A percentile compares a stretch with the other conserved stretches of the same genome.
Evolutionary conservation across 2,329 filamentous ascomycete species (phyloP).

Genomic region (Arthroderma sp.): DNA sequence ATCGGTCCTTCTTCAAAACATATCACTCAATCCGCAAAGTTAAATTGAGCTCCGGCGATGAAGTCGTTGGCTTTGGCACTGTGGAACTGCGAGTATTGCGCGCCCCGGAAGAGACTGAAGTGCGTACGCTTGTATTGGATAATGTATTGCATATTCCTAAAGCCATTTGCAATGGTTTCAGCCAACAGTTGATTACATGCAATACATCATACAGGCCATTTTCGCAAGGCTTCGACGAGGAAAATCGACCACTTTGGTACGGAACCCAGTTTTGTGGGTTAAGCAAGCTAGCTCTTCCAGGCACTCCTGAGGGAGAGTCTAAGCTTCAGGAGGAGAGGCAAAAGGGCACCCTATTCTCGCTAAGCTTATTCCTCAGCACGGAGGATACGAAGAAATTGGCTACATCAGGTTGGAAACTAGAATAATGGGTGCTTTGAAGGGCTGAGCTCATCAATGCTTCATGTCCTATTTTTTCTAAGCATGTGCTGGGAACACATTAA

Average conservation of each 20-base stretch:
- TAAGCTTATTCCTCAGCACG: not conserved
- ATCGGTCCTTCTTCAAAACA: constrained; percentile 18
- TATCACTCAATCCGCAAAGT: constrained; percentile 11
- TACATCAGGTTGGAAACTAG: too few relatives aligned
- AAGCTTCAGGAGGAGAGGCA: not conserved
- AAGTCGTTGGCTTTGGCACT: constrained; percentile 20
- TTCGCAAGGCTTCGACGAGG: not conserved
- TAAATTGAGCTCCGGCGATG: not conserved
- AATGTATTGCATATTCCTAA: constrained; percentile 24
- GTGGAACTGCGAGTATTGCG: constrained; percentile 19
- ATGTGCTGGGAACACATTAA: too few relatives aligned
- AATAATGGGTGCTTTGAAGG: too few relatives aligned
- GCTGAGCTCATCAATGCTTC: too few relatives aligned
- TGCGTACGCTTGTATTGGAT: constrained; percentile 17
- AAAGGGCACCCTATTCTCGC: not conserved
- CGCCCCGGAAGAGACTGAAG: constrained; percentile 11
- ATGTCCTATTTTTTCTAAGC: too few relatives aligned
- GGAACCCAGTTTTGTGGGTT: not conserved
- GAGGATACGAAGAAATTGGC: too few relatives aligned
- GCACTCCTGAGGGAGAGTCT: not conserved
- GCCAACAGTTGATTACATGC: constrained; percentile 10
- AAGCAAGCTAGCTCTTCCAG: not conserved
- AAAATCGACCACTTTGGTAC: not conserved
- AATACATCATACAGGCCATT: not conserved
- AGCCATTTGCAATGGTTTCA: constrained; percentile 23